Base-by-base conservation (phyloP, 2,329 filamentous ascomycete genomes). In the Drechslerella dactyloides region DNA sequence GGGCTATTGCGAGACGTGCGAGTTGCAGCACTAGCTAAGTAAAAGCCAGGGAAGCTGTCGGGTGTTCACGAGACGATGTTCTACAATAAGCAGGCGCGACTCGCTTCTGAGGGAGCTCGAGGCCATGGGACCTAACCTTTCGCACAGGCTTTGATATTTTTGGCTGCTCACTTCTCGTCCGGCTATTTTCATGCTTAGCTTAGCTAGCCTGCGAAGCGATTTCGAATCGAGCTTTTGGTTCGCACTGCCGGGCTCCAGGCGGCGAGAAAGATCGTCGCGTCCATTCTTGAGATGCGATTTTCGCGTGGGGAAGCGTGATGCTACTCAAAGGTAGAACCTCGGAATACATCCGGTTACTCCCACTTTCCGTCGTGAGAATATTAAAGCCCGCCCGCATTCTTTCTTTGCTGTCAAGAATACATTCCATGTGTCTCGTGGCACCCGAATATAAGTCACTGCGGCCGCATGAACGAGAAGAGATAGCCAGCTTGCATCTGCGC, bases 81-180 rank as follows among this genome's bases (percentile, higher is more conserved):
- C 64, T 57, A 57, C 56, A 69, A 69, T 57, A 61, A 61, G 64
- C 56, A 69, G 64, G 64, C 57, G 37, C 37, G 37, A 15, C 37
- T 42, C n/a, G 37, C n/a, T 17, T 15, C 3, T 42, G 37, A 42
- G 37, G 37, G 37, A 42, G 37, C 37, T 42, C 37, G 2, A 13
- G 15, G 37, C 37, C 13, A 6, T 5, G 37, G 37, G 37, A 15
- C 37, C 37, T 42, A 15, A 42, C 37, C n/a, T 6, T 42, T 42
- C 37, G n/a, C 37, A 42, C 11, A 15, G 37, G 33, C 33, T 37
- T 37, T 7, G 33, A 6, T 7, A 7, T 37, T 42, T 42, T 4
- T 5, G n/a, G 11, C 37, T 13, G 37, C 13, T 42, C n/a, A 15
- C 37, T 42, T 13, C n/a, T 15, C 11, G n/a, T 13, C 37, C 15